These are phyloP conservation scores for Neostapfia colusana DNA, from an alignment of 176 grass and related monocot species.

Conservation along the genomic window DNA sequence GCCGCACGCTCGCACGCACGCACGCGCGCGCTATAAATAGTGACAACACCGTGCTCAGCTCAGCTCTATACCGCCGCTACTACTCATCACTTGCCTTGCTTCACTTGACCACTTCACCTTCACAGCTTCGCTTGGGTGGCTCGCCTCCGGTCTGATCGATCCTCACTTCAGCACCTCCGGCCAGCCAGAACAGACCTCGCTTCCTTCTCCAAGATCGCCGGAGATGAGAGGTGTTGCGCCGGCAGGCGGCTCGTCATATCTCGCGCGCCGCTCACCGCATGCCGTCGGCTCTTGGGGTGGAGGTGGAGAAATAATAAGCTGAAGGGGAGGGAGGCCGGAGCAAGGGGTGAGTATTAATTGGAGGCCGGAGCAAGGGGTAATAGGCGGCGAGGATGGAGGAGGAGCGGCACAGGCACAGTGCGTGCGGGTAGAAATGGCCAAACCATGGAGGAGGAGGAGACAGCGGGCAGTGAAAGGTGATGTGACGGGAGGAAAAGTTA, in stretches of 20 bases:
- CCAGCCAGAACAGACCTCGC: neutral
- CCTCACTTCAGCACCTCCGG: neutral
- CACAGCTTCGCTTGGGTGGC: neutral
- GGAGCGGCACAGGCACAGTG: constrained; percentile 21
- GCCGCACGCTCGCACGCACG: neutral
- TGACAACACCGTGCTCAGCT: neutral
- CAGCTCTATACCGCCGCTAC: neutral
- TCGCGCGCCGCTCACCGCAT: neutral
- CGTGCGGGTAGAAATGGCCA: neutral
- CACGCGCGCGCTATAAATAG: constrained; percentile 33
- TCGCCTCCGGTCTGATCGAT: constrained; percentile 4
- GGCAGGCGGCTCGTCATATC: too few species aligned
- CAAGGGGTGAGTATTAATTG: too few species aligned
- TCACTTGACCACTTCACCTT: neutral
- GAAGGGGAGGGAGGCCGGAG: neutral
- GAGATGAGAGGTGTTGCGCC: neutral
- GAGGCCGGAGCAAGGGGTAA: constrained; percentile 14
- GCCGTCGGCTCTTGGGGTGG: neutral
- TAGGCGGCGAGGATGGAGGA: constrained; percentile 21
- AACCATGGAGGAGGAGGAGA: constrained; percentile 21
- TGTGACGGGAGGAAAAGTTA: constrained; percentile 62
- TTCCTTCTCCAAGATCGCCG: constrained; percentile 13
- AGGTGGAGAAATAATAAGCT: neutral
- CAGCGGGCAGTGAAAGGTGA: constrained; percentile 68
- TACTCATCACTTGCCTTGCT: neutral